phyloP scores from a whole-genome alignment of 805 yeast genomes.

The Clavispora santaluciae region DNA sequence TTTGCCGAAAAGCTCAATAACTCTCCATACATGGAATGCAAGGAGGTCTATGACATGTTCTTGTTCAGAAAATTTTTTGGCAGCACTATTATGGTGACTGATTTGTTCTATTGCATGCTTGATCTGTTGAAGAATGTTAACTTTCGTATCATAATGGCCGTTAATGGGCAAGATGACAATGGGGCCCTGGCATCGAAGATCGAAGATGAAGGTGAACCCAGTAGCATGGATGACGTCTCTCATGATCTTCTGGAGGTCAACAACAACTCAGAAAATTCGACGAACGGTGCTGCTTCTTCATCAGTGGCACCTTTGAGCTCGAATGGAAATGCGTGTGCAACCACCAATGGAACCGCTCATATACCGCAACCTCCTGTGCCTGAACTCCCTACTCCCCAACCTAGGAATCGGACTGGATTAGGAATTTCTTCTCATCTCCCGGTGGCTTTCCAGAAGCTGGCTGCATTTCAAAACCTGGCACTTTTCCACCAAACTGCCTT shows the following conservation, averaged over 20 bases:
- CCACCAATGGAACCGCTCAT: too few species aligned
- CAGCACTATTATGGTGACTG: conserved; percentile 5
- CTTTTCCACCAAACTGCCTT: neutral
- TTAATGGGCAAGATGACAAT: neutral
- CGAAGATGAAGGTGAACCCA: neutral
- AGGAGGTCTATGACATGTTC: conserved; percentile 8
- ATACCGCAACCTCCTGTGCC: too few species aligned
- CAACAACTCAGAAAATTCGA: too few species aligned
- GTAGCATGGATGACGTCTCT: too few species aligned
- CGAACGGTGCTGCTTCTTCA: neutral
- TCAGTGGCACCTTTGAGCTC: neutral
- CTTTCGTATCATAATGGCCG: neutral
- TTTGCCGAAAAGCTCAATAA: neutral
- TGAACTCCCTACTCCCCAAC: too few species aligned
- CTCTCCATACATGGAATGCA: neutral
- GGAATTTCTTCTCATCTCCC: neutral
- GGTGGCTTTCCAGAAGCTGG: neutral
- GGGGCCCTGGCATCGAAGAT: neutral
- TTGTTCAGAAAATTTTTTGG: conserved; percentile 14
- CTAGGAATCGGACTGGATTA: neutral
- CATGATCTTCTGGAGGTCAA: too few species aligned
- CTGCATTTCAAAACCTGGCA: neutral
- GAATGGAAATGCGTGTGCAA: neutral
- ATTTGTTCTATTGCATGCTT: neutral
- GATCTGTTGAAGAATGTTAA: neutral